Conservation (phyloP, 805 yeast species). For the baker's yeast (Saccharomyces cerevisiae) region DNA sequence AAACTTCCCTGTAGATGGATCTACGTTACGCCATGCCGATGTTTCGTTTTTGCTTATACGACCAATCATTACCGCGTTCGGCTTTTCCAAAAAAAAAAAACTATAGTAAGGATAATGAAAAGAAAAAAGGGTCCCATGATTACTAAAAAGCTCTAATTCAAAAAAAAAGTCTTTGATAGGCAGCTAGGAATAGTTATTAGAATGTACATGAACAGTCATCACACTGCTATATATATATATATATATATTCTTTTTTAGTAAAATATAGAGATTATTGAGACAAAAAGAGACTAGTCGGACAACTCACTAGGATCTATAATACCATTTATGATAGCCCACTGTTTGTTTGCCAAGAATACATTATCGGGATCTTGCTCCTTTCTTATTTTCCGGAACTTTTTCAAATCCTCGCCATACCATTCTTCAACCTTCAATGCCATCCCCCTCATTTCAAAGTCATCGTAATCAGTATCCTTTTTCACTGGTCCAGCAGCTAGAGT, state of each 20-base stretch:
- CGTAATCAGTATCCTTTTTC: slow-evolving; percentile 34
- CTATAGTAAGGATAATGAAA: neutral
- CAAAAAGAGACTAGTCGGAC: neutral
- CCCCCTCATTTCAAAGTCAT: slow-evolving; percentile 72
- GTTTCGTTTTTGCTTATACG: neutral
- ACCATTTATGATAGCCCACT: slow-evolving; percentile 82
- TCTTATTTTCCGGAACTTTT: slow-evolving; percentile 54
- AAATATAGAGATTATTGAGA: too few relatives aligned
- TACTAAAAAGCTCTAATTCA: neutral
- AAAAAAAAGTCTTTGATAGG: neutral
- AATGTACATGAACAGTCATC: neutral
- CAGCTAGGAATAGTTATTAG: neutral
- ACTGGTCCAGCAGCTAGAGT: slow-evolving; percentile 27
- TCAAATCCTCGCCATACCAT: slow-evolving; percentile 74
- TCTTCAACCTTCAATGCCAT: slow-evolving; percentile 56
- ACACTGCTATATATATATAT: neutral
- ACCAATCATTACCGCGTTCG: neutral
- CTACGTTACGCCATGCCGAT: neutral
- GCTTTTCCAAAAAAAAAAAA: neutral
- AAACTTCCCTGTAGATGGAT: neutral
- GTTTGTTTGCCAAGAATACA: slow-evolving; percentile 65
- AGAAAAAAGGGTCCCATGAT: neutral
- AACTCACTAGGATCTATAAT: slow-evolving; percentile 32
- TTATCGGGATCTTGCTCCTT: slow-evolving; percentile 69
- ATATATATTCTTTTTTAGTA: too few relatives aligned